A percentile compares a stretch with the other conserved stretches of the same genome.
Conservation (phyloP, 768 basidiomycete species). For the Clitopilus hobsonii region DNA sequence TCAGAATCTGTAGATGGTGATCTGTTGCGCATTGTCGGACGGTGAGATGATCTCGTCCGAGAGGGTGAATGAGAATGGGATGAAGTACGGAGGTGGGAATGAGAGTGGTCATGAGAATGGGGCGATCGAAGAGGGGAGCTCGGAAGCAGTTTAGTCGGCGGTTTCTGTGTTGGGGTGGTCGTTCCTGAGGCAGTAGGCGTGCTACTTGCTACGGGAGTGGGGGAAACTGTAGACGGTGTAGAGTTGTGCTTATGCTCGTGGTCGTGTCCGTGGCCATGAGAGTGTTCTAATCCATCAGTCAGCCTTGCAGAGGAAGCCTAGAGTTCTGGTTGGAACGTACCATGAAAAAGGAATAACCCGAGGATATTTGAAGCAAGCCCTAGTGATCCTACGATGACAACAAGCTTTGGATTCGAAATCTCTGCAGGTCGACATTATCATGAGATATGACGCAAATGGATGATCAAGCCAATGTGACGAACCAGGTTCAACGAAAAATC, state of each 20-base stretch:
- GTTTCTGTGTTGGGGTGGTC: conserved; percentile 26
- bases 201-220: conserved; percentile 23
- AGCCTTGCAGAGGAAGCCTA: conserved; percentile 3
- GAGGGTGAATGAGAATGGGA: conserved; percentile 6
- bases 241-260: not conserved
- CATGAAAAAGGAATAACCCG: conserved; percentile 93
- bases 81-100: not conserved
- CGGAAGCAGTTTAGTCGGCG: too few relatives aligned
- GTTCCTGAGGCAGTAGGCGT: conserved; percentile 16
- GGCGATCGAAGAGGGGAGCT: too few relatives aligned
- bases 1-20: conserved; percentile 33
- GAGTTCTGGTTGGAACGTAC: conserved; percentile 34
- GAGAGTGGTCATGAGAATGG: too few relatives aligned
- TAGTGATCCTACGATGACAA: conserved; percentile 86
- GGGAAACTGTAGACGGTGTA: conserved; percentile 16
- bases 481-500: conserved; percentile 87
- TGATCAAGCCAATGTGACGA: conserved; percentile 13
- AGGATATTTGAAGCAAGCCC: conserved; percentile 91
- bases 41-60: conserved; percentile 12
- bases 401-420: conserved; percentile 81
- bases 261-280: conserved; percentile 47
- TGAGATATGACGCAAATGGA: conserved; percentile 7
- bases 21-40: too few relatives aligned
- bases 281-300: conserved; percentile 39
- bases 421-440: conserved; percentile 53